Conservation (phyloP, 2,329 filamentous ascomycete species). For the Fusarium napiforme region DNA sequence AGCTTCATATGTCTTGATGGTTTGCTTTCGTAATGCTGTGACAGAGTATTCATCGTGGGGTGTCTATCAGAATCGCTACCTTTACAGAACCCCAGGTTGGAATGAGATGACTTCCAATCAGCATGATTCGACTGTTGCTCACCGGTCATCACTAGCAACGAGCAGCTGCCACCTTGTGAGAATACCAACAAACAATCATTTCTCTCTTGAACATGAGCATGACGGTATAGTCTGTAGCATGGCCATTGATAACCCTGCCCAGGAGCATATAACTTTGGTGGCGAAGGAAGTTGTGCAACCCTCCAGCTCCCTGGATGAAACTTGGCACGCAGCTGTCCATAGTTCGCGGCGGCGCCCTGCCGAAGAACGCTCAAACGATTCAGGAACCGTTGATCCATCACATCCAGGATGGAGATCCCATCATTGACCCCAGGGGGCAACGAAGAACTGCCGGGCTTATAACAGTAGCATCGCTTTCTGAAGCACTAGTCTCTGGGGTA, state of each 20-base stretch:
- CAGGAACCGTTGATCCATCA: neutral
- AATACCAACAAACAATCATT: neutral
- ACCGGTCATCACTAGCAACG: neutral
- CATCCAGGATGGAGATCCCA: neutral
- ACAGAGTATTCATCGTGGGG: neutral
- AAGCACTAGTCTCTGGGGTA: neutral
- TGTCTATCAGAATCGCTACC: neutral
- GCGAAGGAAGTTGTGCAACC: slow-evolving; percentile 30
- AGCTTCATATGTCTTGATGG: neutral
- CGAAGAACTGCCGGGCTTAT: neutral
- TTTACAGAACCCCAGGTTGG: neutral
- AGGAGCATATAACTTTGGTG: slow-evolving; percentile 11
- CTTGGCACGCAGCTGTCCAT: slow-evolving; percentile 31
- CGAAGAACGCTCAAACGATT: slow-evolving; percentile 6
- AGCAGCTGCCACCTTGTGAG: neutral
- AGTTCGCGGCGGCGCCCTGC: slow-evolving; percentile 34
- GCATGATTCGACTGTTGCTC: neutral
- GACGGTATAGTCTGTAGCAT: neutral
- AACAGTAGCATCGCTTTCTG: neutral
- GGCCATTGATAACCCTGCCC: neutral
- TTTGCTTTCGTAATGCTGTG: neutral
- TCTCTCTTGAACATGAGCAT: neutral
- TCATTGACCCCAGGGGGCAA: neutral
- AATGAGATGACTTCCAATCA: neutral
- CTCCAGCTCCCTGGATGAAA: slow-evolving; percentile 32